These are phyloP conservation scores for Fusarium veterinarium DNA, from an alignment of 2,329 filamentous ascomycete species.

Conservation along the genomic window DNA sequence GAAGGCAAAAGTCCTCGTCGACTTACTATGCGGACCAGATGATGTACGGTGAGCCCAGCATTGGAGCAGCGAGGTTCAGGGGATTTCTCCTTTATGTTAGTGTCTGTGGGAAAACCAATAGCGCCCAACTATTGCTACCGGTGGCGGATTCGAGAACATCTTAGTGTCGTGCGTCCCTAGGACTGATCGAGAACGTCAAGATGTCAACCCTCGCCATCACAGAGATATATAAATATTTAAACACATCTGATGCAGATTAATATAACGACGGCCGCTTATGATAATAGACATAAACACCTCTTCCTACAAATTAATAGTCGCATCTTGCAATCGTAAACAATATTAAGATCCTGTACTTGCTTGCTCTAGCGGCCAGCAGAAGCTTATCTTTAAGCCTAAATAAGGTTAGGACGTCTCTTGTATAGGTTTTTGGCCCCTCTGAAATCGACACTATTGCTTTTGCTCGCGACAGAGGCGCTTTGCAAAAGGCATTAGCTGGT, in stretches of 20 bases:
- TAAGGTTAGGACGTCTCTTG: not conserved
- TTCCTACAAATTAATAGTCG: rapidly evolving
- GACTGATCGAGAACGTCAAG: not conserved
- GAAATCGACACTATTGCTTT: not conserved
- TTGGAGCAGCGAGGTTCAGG: not conserved
- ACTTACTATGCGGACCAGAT: too few species aligned
- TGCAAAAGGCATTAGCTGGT: not conserved
- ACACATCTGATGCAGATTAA: too few species aligned
- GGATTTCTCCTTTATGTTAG: not conserved
- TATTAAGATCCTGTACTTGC: rapidly evolving
- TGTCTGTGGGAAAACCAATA: not conserved
- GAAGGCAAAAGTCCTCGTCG: too few species aligned
- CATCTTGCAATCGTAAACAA: rapidly evolving
- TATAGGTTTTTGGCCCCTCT: not conserved
- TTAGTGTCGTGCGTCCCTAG: not conserved
- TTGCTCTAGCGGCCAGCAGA: not conserved
- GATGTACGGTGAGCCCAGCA: too few species aligned
- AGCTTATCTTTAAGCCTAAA: not conserved
- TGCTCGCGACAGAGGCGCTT: rapidly evolving
- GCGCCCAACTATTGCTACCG: not conserved
- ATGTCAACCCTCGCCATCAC: too few species aligned
- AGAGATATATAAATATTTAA: too few species aligned
- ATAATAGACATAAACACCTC: rapidly evolving
- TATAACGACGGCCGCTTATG: too few species aligned
- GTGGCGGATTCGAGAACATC: not conserved